Evolutionary conservation across 2,329 filamentous ascomycete species (phyloP).

Genomic region (Sporothrix curviconia): DNA sequence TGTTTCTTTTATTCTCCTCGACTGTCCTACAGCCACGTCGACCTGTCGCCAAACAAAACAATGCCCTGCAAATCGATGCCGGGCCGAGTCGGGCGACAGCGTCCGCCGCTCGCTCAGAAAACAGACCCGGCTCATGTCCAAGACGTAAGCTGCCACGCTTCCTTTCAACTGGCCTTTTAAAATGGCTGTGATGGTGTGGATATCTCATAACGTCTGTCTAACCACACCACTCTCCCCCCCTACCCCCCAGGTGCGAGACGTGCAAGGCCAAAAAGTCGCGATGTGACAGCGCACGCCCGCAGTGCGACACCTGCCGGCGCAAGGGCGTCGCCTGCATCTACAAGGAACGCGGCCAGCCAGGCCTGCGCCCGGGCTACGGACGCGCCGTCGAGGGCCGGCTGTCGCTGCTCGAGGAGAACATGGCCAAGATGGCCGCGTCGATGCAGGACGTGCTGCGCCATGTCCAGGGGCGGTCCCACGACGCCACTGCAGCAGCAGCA

Average conservation of each 20-base stretch:
- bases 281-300: conserved; percentile 16
- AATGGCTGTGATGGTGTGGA: too few relatives aligned
- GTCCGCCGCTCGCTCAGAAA: neutral
- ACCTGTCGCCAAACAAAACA: too few relatives aligned
- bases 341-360: conserved; percentile 15
- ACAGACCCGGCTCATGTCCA: conserved; percentile 3
- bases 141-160: neutral
- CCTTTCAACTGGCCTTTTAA: too few relatives aligned
- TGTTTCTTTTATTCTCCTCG: too few relatives aligned
- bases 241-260: conserved; percentile 10
- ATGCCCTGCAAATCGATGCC: neutral
- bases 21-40: too few relatives aligned
- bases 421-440: conserved; percentile 9
- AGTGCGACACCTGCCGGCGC: conserved; percentile 11
- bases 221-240: neutral
- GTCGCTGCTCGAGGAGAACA: conserved; percentile 11
- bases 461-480: neutral
- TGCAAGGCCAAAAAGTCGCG: conserved; percentile 18
- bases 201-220: neutral
- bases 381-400: conserved; percentile 16
- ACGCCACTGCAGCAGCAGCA: too few relatives aligned
- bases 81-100: neutral
- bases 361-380: conserved; percentile 16
- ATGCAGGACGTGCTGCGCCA: conserved; percentile 12
- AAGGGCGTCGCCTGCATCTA: conserved; percentile 15